A percentile compares a stretch with the other conserved stretches of the same genome.
These are phyloP conservation scores for Sarcodon aspratus DNA, from an alignment of 768 basidiomycete genomes.

Conservation along the genomic window DNA sequence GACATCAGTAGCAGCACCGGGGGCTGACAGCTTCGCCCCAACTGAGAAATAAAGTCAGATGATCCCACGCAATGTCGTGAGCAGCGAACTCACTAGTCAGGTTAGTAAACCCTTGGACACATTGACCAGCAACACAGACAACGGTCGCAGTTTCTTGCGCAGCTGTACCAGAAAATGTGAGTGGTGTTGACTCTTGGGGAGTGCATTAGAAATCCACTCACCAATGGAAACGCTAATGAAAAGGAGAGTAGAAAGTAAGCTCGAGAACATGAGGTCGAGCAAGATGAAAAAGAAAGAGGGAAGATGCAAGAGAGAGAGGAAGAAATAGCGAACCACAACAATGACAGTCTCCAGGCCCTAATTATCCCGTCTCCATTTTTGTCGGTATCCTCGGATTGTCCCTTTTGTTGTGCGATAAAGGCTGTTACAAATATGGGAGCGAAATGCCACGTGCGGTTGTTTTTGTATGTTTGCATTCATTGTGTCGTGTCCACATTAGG, in stretches of 20 bases:
- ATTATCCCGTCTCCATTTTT: no score
- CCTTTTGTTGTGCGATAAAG: no score
- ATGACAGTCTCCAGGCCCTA: no score
- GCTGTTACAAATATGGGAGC: no score
- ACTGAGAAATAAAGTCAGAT: constrained; percentile 30
- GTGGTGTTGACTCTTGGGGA: not conserved
- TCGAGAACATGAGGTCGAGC: constrained; percentile 24
- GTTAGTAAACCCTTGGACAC: constrained; percentile 70
- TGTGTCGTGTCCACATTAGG: no score
- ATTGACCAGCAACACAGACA: constrained; percentile 84
- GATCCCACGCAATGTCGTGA: not conserved
- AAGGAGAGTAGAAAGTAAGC: constrained; percentile 23
- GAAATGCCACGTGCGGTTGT: no score
- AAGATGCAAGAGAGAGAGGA: not conserved
- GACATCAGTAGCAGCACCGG: constrained; percentile 38
- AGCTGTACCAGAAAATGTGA: constrained; percentile 4
- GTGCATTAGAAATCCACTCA: constrained; percentile 10
- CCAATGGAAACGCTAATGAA: constrained; percentile 27
- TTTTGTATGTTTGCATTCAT: no score
- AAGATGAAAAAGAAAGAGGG: constrained; percentile 11
- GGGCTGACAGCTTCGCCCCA: constrained; percentile 52
- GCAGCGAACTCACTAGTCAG: constrained; percentile 43
- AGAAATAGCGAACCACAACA: no score
- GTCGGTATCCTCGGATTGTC: no score
- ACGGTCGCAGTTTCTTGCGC: constrained; percentile 50